Evolutionary conservation across 2,329 filamentous ascomycete genomes (phyloP), one percentile per base, ranked within the genome.

Genomic region (Trichoderma hamatum): DNA sequence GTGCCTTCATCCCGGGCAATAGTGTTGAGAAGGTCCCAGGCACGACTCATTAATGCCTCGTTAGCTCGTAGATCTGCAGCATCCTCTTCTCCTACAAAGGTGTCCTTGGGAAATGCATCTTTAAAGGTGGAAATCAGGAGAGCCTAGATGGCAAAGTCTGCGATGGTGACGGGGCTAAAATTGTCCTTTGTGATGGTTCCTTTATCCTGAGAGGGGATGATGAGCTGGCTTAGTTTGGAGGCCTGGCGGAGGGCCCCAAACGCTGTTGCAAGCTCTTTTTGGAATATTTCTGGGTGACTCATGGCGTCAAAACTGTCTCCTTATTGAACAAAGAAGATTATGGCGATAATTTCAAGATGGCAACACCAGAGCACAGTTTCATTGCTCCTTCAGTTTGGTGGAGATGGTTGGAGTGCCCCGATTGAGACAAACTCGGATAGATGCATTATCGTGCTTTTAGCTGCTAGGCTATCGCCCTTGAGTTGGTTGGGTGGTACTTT

Each of bases 141-240:
- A 0, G 85, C 85, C 73, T 88, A 86, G 69, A 87, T 83, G 66
- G 86, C 86, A 72, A 88, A 88, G 76, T 89, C 86, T 74, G 84
- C 87, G 26, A 88, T 80, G 0, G 87, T 89, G 59, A 88, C 87
- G 2, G 85, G 86, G 67, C 83, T 86, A 43, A 86, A 77, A 74
- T 88, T 86, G 54, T 83, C 82, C 71, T 89, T 89, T 69, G 83
- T 79, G 28, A 87, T 76, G 28, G 81, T 79, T 66, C 83, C 84
- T 73, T 86, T 86, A 76, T 86, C 83, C 32, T 80, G 78, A 3
- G 80, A 75, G 0, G 80, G 76, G 55, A 87, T 78, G 52, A 86
- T 81, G 2, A 80, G 81, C 64, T 84, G 83, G 73, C 84, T 86
- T 68, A 88, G 76, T 55, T 77, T 78, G 13, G 85, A 81, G 1